These are phyloP conservation scores for Cornus controversa DNA, from an alignment of 148 eudicot genomes.

Conservation along the genomic window DNA sequence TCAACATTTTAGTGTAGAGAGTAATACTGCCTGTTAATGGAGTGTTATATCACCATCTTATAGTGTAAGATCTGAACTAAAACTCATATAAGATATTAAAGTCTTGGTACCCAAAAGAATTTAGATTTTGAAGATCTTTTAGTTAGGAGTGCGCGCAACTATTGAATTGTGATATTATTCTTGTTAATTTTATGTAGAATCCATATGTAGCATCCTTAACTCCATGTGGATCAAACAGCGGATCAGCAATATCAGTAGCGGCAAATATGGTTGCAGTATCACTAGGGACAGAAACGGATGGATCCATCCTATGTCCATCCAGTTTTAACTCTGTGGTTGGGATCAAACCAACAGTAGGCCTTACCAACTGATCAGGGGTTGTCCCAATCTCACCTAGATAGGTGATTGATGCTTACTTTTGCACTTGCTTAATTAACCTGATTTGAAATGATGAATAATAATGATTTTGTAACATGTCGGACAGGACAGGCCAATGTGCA, in stretches of 20 bases:
- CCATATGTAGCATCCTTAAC: slow-evolving; percentile 33
- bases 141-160: too few species aligned
- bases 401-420: slow-evolving; percentile 17
- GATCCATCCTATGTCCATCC: slow-evolving; percentile 50
- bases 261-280: slow-evolving; percentile 56
- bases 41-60: too few species aligned
- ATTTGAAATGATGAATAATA: too few species aligned
- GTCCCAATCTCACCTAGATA: slow-evolving; percentile 35
- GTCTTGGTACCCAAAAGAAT: too few species aligned
- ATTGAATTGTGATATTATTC: too few species aligned
- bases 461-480: too few species aligned
- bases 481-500: slow-evolving; percentile 35
- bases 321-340: slow-evolving; percentile 44
- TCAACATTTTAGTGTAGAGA: too few species aligned
- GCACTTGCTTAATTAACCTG: too few species aligned
- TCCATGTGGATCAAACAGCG: slow-evolving; percentile 61
- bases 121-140: too few species aligned
- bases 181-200: slow-evolving; percentile 25
- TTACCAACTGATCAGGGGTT: slow-evolving; percentile 50
- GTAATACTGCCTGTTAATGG: too few species aligned
- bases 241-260: slow-evolving; percentile 60
- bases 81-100: too few species aligned
- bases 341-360: slow-evolving; percentile 48
- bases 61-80: too few species aligned
- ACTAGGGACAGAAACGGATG: slow-evolving; percentile 54